phyloP scores from a whole-genome alignment of 176 grass and related monocot genomes.

The Oryza brachyantha region DNA sequence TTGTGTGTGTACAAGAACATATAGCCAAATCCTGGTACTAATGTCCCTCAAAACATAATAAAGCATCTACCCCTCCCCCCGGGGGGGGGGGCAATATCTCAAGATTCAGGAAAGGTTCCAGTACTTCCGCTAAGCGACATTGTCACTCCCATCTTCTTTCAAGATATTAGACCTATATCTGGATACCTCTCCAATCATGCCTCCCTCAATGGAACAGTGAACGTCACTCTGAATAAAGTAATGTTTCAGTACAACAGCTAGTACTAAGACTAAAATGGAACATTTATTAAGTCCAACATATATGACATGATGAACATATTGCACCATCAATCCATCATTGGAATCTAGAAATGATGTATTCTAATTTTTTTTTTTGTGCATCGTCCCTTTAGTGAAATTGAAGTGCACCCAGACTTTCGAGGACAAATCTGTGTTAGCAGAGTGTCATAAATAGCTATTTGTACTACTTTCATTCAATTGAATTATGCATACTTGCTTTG shows the following conservation, averaged over 20 bases:
- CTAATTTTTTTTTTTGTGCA: not conserved
- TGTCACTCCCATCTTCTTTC: not conserved
- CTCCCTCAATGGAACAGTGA: not conserved
- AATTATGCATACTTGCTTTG: not conserved
- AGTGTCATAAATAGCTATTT: not conserved
- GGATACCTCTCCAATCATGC: not conserved
- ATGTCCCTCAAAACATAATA: not conserved
- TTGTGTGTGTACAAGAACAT: not conserved
- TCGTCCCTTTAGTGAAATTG: not conserved
- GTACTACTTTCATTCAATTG: not conserved
- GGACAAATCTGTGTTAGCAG: not conserved
- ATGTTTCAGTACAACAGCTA: not conserved
- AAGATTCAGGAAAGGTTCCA: not conserved
- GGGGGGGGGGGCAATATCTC: conserved; percentile 12
- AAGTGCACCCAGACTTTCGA: not conserved
- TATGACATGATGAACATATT: not conserved
- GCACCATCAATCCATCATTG: not conserved
- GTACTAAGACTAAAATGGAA: not conserved
- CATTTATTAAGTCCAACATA: not conserved
- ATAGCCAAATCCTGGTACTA: not conserved
- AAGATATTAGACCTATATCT: not conserved
- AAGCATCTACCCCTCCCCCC: not conserved
- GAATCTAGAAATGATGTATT: not conserved
- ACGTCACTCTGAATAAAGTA: not conserved
- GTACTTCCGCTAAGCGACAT: not conserved